A percentile compares a stretch with the other conserved stretches of the same genome.
These are phyloP conservation scores for Protomyces inundatus DNA, from an alignment of 1,139 yeast species.

Conservation along the genomic window DNA sequence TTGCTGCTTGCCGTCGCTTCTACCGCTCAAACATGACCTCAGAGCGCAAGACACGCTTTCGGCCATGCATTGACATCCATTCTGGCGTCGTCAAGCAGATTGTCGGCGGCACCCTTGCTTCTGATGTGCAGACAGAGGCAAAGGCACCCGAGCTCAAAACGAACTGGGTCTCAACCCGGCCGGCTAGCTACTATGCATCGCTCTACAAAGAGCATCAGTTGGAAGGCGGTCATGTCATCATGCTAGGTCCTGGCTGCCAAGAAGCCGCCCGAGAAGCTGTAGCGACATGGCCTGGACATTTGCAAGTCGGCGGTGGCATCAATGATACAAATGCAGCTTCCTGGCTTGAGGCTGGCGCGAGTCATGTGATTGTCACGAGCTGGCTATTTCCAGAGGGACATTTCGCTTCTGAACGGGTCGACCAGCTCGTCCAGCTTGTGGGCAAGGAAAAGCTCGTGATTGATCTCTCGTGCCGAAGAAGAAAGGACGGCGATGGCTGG, in stretches of 20 bases:
- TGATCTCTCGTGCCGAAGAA: slow-evolving; percentile 48
- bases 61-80: slow-evolving; percentile 94
- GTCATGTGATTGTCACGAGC: slow-evolving; percentile 73
- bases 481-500: slow-evolving; percentile 58
- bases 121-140: slow-evolving; percentile 32
- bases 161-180: slow-evolving; percentile 72
- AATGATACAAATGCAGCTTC: slow-evolving; percentile 60
- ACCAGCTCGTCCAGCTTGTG: slow-evolving; percentile 46
- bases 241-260: slow-evolving; percentile 80
- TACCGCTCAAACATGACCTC: background rate
- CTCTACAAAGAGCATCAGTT: slow-evolving; percentile 58
- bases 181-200: slow-evolving; percentile 71
- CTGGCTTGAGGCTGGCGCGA: slow-evolving; percentile 67
- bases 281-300: slow-evolving; percentile 56
- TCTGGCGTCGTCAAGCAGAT: slow-evolving; percentile 93
- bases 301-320: slow-evolving; percentile 95
- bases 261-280: slow-evolving; percentile 76
- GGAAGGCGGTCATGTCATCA: slow-evolving; percentile 84
- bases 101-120: slow-evolving; percentile 81
- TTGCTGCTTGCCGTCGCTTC: too few relatives aligned
- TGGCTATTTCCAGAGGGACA: slow-evolving; percentile 69
- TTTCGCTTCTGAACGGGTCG: slow-evolving; percentile 55
- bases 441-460: slow-evolving; percentile 43
- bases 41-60: slow-evolving; percentile 53
- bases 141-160: slow-evolving; percentile 49